Conservation (phyloP, 2,329 filamentous ascomycete genomes). For the Aspergillus alliaceus region DNA sequence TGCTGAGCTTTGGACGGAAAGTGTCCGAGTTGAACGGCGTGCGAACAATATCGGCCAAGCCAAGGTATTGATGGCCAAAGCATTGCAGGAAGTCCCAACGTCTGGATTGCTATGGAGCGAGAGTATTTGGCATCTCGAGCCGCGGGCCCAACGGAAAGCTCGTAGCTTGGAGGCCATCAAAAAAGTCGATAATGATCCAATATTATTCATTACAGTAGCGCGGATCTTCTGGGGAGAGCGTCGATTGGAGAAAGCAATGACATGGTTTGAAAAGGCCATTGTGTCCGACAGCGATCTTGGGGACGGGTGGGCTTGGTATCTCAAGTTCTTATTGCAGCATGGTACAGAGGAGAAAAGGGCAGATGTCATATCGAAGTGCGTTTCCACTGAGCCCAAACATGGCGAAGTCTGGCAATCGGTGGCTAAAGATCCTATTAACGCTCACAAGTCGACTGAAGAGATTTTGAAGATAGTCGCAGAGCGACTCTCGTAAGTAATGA, state of each 20-base stretch:
- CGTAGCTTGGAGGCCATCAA: conserved; percentile 92
- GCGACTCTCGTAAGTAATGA: conserved; percentile 17
- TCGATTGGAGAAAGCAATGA: conserved; percentile 87
- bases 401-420: conserved; percentile 89
- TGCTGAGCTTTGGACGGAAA: conserved; percentile 84
- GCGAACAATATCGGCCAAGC: conserved; percentile 81
- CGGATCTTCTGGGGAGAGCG: conserved; percentile 96
- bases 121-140: conserved; percentile 91
- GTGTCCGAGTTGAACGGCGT: conserved; percentile 87
- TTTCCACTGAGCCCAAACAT: conserved; percentile 81
- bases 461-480: conserved; percentile 76
- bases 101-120: conserved; percentile 90
- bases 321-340: conserved; percentile 87
- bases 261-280: conserved; percentile 96
- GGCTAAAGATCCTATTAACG: conserved; percentile 82
- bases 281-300: conserved; percentile 82
- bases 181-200: conserved; percentile 89
- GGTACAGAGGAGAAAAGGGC: conserved; percentile 89
- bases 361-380: conserved; percentile 79
- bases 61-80: conserved; percentile 88
- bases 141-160: conserved; percentile 87
- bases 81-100: conserved; percentile 84
- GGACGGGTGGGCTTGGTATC: conserved; percentile 98
- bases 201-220: conserved; percentile 86
- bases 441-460: conserved; percentile 72